Base-by-base conservation (phyloP, 768 basidiomycete species). In the Lentinula sp. region DNA sequence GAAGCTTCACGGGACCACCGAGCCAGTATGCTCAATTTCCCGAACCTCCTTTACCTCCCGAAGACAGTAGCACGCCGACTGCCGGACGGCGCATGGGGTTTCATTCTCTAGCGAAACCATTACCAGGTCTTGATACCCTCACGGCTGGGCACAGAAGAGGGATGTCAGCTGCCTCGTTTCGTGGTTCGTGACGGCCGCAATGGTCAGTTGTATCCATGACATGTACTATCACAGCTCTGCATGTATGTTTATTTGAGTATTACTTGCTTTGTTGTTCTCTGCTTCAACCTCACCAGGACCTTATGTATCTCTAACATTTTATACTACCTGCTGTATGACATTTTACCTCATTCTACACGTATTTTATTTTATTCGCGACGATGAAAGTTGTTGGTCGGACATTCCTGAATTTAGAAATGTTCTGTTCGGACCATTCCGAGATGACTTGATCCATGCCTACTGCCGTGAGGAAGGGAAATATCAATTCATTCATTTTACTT, bases 11-110 rank as follows among this genome's bases (percentile, higher is more conserved):
- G n/a, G 89, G 88, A 3, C 87, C 88, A 39, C 78, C 88, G 52
- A 81, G 80, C 59, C 85, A 87, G 63, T 89, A 86, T 72, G 85
- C 89, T 15, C 79, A 79, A 61, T 88, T 89, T 64, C 88, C 87
- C 23, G 87, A 87, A 61, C 89, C 88, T 58, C 87, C 86, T 42
- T 64, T 68, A 58, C 63, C 68, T 50, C 69, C 72, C 40, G 69
- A 75, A 64, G 79, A 81, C 65, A 80, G 78, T 55, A 78, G 74
- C 49, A 82, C 82, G 1, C 79, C 85, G 49, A 81, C 80, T n/a
- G 76, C 80, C 62, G 80, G 77, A 60, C 84, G 88, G 37, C 82
- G 89, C 65, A 78, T 89, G 68, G 83, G 83, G 2, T 88, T 91
- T 70, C 82, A 88, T 70, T 71, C 91, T 34, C 74, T 91, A 63